phyloP scores from a whole-genome alignment of 371 early-diverging fungal genomes.

The Haplosporangium sp. region DNA sequence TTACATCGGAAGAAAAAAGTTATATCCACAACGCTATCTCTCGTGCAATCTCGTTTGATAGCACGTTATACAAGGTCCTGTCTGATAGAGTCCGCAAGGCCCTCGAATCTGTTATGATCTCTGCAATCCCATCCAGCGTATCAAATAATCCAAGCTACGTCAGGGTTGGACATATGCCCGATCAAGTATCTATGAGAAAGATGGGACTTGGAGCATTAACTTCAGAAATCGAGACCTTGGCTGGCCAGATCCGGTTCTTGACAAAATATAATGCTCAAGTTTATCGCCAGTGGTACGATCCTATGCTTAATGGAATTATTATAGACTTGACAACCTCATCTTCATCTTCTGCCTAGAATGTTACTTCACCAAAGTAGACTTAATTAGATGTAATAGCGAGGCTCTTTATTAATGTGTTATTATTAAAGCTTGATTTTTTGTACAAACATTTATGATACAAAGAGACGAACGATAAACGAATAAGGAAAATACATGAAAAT shows the following conservation, averaged over 20 bases:
- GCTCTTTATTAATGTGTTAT: not conserved
- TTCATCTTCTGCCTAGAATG: not conserved
- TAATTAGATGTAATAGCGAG: not conserved
- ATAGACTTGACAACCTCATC: constrained; percentile 5
- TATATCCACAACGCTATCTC: constrained; percentile 20
- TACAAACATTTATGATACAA: not conserved
- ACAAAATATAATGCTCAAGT: constrained; percentile 45
- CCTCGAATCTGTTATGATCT: constrained; percentile 19
- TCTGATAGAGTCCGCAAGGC: constrained; percentile 25
- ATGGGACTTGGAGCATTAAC: constrained; percentile 26
- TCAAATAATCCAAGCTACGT: not conserved
- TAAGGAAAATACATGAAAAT: constrained; percentile 1
- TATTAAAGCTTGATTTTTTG: not conserved
- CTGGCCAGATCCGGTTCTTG: constrained; percentile 32
- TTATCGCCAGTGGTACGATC: constrained; percentile 45
- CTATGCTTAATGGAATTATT: constrained; percentile 26
- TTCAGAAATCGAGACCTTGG: constrained; percentile 33
- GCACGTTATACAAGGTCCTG: constrained; percentile 26
- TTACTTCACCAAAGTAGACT: not conserved
- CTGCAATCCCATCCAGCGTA: not conserved
- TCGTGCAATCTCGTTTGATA: constrained; percentile 32
- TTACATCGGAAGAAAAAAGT: constrained; percentile 23
- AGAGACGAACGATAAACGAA: constrained; percentile 4
- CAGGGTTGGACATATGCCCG: constrained; percentile 17
- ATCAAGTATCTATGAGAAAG: constrained; percentile 19